phyloP scores from a whole-genome alignment of 2,329 filamentous ascomycete species.

The Dothidotthia symphoricarpi region DNA sequence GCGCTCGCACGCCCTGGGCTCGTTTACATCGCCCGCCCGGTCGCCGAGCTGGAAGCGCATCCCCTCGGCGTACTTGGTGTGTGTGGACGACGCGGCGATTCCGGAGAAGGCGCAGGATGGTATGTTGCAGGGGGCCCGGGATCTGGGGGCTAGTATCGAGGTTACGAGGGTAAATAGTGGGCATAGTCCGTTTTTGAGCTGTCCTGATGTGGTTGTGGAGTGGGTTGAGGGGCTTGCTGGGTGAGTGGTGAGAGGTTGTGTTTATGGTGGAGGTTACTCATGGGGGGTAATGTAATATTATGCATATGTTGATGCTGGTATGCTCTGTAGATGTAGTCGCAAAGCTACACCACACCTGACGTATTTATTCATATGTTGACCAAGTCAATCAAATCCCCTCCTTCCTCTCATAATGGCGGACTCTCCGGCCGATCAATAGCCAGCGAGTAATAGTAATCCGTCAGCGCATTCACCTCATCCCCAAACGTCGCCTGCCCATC shows the following conservation, averaged over 20 bases:
- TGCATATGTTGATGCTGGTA: too few relatives aligned
- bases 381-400: too few relatives aligned
- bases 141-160: constrained; percentile 28
- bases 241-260: constrained; percentile 1
- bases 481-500: constrained; percentile 24
- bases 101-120: constrained; percentile 31
- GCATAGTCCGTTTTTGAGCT: constrained; percentile 47
- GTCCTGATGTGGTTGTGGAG: constrained; percentile 35
- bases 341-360: too few relatives aligned
- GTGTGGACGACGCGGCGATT: constrained; percentile 40
- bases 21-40: constrained; percentile 25
- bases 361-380: too few relatives aligned
- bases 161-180: constrained; percentile 35
- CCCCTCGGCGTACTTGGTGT: constrained; percentile 39
- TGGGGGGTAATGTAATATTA: too few relatives aligned
- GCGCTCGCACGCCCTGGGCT: constrained; percentile 24
- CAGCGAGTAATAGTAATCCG: constrained; percentile 33
- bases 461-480: constrained; percentile 38
- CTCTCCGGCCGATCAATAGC: constrained; percentile 26
- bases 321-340: too few relatives aligned
- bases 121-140: constrained; percentile 29
- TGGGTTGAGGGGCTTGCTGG: constrained; percentile 29
- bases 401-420: constrained; percentile 16
- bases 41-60: constrained; percentile 39
- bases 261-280: background rate